Base-by-base conservation (phyloP, 129 eudicot genomes). In the Solidago caesia region DNA sequence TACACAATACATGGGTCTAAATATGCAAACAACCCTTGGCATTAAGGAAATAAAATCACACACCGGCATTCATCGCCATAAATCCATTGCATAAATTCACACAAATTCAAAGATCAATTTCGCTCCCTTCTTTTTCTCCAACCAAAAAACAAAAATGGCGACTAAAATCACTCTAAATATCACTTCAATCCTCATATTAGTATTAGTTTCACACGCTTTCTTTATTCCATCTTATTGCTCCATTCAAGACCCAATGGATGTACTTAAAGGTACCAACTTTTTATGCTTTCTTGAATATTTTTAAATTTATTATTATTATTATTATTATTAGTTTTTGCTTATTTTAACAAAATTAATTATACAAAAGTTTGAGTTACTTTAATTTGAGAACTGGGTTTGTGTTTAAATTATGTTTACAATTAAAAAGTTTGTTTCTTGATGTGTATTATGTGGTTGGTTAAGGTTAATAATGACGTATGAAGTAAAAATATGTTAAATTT, bases 191-290 rank as follows among this genome's bases (percentile, higher is more conserved):
- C n/a, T 66, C 33, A 2, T 44, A 16, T 45, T 66, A 33, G 39
- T 33, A 15, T 66, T 44, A 66, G 9, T 66, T 66, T 44, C 42
- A 26, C n/a, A 66, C 53, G 8, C 21, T 7, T 21, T 43, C 6
- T 14, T 66, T 21, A 43, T 52, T 3, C 39, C n/a, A 4, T 66
- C 52, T 44, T 66, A n/a, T 16, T 44, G 55, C 71, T 9, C 13
- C 7, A 39, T 43, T 66, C 71, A 16, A n/a, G 71, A 41, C 2
- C 68, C 68, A 64, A 4, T 41, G 39, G 39, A 33, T 57, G 53
- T 33, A 58, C 83, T 33, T 29, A 73, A 73, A 73, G 83, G 83
- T 79, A 65, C 44, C 47, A 26, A 21, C 15, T 44, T 33, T 43
- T 41, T 42, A n/a, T 65, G 25, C 26, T 65, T 15, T 58, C 44